phyloP scores from a whole-genome alignment of 306 rosid species.

The Crataegus laevigata region DNA sequence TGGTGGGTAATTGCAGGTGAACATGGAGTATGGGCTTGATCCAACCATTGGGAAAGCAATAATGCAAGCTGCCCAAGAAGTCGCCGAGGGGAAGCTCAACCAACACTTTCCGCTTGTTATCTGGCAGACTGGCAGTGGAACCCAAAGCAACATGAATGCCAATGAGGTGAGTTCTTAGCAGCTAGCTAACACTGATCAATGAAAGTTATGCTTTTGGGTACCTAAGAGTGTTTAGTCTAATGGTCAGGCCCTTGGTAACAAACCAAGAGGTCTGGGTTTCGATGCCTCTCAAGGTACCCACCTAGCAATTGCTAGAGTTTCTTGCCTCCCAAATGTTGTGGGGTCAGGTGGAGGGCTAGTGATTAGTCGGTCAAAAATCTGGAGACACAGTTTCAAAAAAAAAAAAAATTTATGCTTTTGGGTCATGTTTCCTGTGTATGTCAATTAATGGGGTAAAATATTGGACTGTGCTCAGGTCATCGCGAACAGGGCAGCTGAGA shows the following conservation, averaged over 20 bases:
- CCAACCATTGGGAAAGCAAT: constrained; percentile 76
- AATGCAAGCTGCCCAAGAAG: constrained; percentile 92
- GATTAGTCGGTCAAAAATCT: too few species aligned
- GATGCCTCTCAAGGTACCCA: too few species aligned
- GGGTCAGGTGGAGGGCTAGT: too few species aligned
- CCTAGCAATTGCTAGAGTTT: too few species aligned
- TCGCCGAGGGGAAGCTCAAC: constrained; percentile 90
- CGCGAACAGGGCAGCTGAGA: constrained; percentile 95
- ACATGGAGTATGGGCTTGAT: constrained; percentile 90
- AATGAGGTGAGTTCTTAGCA: constrained; percentile 52
- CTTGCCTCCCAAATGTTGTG: too few species aligned
- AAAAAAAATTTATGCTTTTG: too few species aligned
- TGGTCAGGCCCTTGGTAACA: too few species aligned
- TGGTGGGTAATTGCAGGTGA: constrained; percentile 44
- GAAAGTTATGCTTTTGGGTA: not conserved
- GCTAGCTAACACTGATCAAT: not conserved
- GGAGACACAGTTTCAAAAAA: too few species aligned
- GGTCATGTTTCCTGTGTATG: not conserved
- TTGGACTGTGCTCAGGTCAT: constrained; percentile 53
- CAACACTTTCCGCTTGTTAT: constrained; percentile 96
- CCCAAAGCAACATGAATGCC: constrained; percentile 98
- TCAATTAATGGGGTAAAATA: not conserved
- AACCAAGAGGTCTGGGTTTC: too few species aligned
- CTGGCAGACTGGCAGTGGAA: constrained; percentile 99
- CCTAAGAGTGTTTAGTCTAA: too few species aligned